These are phyloP conservation scores for Xylariaceae sp. DNA, from an alignment of 2,329 filamentous ascomycete genomes.

Conservation along the genomic window DNA sequence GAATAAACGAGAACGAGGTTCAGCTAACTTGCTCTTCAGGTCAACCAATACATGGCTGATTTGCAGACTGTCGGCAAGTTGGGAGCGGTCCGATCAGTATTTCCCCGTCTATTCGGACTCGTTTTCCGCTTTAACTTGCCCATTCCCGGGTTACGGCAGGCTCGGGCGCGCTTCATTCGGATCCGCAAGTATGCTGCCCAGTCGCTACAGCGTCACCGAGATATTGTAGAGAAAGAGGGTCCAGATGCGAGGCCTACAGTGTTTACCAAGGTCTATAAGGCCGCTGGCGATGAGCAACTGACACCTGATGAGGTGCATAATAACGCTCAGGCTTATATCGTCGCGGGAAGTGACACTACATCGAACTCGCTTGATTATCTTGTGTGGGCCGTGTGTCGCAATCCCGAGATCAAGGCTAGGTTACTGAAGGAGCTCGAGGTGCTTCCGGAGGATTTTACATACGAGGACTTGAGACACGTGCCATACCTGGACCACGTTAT, in stretches of 20 bases:
- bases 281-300: slow-evolving; percentile 36
- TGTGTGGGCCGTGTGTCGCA: slow-evolving; percentile 46
- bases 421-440: slow-evolving; percentile 29
- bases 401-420: slow-evolving; percentile 37
- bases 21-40: slow-evolving; percentile 35
- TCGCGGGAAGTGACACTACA: slow-evolving; percentile 60
- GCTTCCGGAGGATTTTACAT: slow-evolving; percentile 34
- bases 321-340: slow-evolving; percentile 46
- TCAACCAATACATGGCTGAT: slow-evolving; percentile 50
- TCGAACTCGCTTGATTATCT: slow-evolving; percentile 56
- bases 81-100: slow-evolving; percentile 34
- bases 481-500: slow-evolving; percentile 42
- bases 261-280: slow-evolving; percentile 47
- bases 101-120: slow-evolving; percentile 39
- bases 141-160: slow-evolving; percentile 35
- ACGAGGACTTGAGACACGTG: slow-evolving; percentile 42
- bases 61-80: slow-evolving; percentile 40
- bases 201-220: slow-evolving; percentile 31
- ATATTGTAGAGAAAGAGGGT: slow-evolving; percentile 29
- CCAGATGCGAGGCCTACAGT: slow-evolving; percentile 39
- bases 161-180: slow-evolving; percentile 19
- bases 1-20: neutral
- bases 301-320: slow-evolving; percentile 20
- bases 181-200: slow-evolving; percentile 36
- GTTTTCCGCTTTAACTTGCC: slow-evolving; percentile 29